Evolutionary conservation across 2,329 filamentous ascomycete genomes (phyloP), one percentile per base, ranked within the genome.

Genomic region (Phaeosphaeriaceae sp.): DNA sequence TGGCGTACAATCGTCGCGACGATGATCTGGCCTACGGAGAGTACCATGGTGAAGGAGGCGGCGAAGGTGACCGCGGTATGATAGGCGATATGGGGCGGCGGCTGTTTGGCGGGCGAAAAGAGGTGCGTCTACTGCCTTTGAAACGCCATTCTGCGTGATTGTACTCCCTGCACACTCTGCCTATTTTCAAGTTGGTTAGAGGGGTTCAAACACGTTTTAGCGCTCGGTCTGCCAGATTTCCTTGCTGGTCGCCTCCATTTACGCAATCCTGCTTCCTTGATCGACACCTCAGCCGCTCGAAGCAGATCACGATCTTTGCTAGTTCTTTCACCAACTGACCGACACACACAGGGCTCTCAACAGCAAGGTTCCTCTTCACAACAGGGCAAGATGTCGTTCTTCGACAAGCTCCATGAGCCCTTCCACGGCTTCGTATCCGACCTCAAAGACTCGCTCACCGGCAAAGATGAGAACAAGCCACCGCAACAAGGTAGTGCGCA

Each of bases 1-100:
- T 77, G 75, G 67, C 75, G 52, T 61, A 68, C 63, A 66, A 69
- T 59, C 70, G 68, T 49, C 63, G 79, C 56, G 82, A 86, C 63
- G 82, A 87, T 65, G 78, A 80, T 60, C 69, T 87, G 69, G 85
- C 85, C 55, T 87, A 87, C 69, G 85, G 85, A 61, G 80, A 84
- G 35, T 84, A 84, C 65, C 76, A 82, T 57, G 73, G 67, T 19
- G 69, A 76, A 58, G 65, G 71, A 66, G 64, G 75, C 35, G 80
- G 81, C 43, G 80, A 81, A 47, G 77, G 76, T 43, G 80, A 84
- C 46, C 78, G 84, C 43, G 82, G 84, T n/a, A 69, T 87, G 30
- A 76, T 85, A 40, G 82, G 84, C 40, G 83, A 85, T 66, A 80
- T 85, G 59, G 82, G 84, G 58, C 79, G 80, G 67, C 83, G 81